These are phyloP conservation scores for Dioszegia crocea DNA, from an alignment of 768 basidiomycete species.

Conservation along the genomic window DNA sequence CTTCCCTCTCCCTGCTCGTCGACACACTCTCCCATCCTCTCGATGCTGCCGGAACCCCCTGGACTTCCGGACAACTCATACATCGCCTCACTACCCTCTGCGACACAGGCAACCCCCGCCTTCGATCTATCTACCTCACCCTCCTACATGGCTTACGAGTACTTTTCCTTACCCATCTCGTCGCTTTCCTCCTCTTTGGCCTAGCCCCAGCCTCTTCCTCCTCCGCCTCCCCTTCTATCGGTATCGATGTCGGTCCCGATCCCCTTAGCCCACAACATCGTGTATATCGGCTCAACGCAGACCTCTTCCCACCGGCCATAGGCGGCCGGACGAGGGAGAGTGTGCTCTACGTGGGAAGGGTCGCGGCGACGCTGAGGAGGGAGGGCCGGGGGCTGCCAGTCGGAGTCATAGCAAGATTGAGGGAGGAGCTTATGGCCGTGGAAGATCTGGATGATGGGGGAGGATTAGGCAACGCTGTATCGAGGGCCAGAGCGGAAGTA, in stretches of 20 bases:
- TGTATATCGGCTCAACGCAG: constrained; percentile 60
- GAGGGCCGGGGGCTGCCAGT: constrained; percentile 72
- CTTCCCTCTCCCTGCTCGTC: constrained; percentile 54
- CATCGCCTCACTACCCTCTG: constrained; percentile 70
- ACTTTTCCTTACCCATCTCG: constrained; percentile 79
- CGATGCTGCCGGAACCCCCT: constrained; percentile 31
- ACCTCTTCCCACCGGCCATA: constrained; percentile 70
- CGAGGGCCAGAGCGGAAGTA: constrained; percentile 70
- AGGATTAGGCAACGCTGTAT: constrained; percentile 68
- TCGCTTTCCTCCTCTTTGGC: constrained; percentile 75
- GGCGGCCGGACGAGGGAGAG: constrained; percentile 70
- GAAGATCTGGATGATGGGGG: constrained; percentile 60
- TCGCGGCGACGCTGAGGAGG: constrained; percentile 74
- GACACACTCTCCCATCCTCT: neutral
- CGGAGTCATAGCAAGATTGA: constrained; percentile 59
- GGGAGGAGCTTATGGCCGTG: constrained; percentile 63
- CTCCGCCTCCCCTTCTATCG: constrained; percentile 17
- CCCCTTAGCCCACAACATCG: constrained; percentile 60
- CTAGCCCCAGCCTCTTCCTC: constrained; percentile 53
- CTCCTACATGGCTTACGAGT: constrained; percentile 72
- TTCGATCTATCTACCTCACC: constrained; percentile 65
- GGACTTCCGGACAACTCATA: constrained; percentile 73
- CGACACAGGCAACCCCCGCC: constrained; percentile 71
- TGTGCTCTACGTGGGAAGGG: constrained; percentile 79
- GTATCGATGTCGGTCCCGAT: constrained; percentile 52